These are phyloP conservation scores for Citrullus mucosospermus DNA, from an alignment of 306 rosid species.

Conservation along the genomic window DNA sequence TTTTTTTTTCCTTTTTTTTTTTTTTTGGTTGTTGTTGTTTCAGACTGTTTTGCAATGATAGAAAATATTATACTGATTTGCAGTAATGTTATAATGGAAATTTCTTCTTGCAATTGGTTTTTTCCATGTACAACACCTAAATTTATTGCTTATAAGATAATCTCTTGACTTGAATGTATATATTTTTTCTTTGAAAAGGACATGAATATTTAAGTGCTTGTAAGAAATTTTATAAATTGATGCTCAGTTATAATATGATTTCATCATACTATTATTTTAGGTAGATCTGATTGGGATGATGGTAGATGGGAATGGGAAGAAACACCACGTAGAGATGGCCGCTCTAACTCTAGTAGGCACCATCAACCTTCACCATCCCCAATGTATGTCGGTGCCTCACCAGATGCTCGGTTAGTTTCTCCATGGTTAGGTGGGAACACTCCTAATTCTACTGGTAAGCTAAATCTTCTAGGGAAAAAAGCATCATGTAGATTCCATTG, in stretches of 20 bases:
- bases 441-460: constrained; percentile 53
- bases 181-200: not conserved
- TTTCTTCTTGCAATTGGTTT: not conserved
- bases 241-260: not conserved
- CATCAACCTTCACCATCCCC: constrained; percentile 91
- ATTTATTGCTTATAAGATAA: not conserved
- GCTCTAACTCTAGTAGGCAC: constrained; percentile 41
- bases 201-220: not conserved
- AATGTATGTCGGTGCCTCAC: constrained; percentile 85
- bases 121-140: not conserved
- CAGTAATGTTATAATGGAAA: not conserved
- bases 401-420: constrained; percentile 88
- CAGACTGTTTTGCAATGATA: not conserved
- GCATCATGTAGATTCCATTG: not conserved
- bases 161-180: not conserved
- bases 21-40: not conserved
- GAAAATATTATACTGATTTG: not conserved
- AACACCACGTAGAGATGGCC: constrained; percentile 61
- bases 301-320: constrained; percentile 98
- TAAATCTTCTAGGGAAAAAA: constrained; percentile 7
- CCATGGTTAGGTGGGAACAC: constrained; percentile 89
- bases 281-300: constrained; percentile 91
- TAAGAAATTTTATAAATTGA: not conserved
- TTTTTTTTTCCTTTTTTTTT: not conserved
- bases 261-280: constrained; percentile 21